Base-by-base conservation (phyloP, 129 eudicot genomes). In the Logfia minima region DNA sequence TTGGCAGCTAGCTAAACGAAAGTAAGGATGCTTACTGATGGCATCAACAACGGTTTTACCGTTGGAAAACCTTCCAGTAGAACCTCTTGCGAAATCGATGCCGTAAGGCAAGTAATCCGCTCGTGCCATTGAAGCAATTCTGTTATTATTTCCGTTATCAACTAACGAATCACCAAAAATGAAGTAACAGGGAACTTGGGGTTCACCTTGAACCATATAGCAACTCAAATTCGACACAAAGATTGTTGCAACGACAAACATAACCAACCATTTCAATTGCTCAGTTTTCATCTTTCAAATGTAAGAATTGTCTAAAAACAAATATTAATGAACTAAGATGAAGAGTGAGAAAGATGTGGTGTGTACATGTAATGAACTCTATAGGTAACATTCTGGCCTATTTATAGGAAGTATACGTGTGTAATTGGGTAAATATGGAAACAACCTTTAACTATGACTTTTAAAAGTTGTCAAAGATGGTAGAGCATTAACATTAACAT, bases 71-170 rank as follows among this genome's bases (percentile, higher is more conserved):
- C 96, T 76, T 28, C 92, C 92, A 0, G 88, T 87, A 0, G 90
- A 81, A 29, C 96, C 89, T 1, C 63, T 75, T 9, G 88, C 80
- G 45, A 84, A 89, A 79, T 89, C 96, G 62, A 89, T 84, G 7
- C 96, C 96, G 48, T 89, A 89, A 76, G 91, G 92, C 81, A 81
- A 68, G 82, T 89, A 89, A 76, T 89, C 86, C 37, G 95, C 89
- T 35, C 81, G 83, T 1, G 95, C 91, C 83, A 85, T 52, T 0
- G 95, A 77, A 0, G 80, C 79, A 17, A 87, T 81, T 60, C 64
- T 34, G 29, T 90, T 90, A 73, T 87, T 90, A 66, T 90, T 90
- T 6, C 96, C 96, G 39, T 85, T 90, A 61, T 90, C 96, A 8
- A 81, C 90, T 55, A 90, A 71, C 2, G 96, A 90, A 66, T 90